Base-by-base conservation (phyloP, 768 basidiomycete species). In the Boletus rubropictus region DNA sequence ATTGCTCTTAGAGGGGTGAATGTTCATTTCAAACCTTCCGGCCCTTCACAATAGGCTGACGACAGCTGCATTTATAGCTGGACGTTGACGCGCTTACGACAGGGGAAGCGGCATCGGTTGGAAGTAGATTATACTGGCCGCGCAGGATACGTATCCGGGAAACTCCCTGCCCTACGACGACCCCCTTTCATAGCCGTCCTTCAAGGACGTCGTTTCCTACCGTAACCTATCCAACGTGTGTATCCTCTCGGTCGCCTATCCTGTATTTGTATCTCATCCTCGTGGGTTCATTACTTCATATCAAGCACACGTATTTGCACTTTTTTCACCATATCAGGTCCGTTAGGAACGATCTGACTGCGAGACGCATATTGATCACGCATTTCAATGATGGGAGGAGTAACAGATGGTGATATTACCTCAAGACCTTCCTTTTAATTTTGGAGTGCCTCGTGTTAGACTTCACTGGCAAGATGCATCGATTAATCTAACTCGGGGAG, bases 111-210 rank as follows among this genome's bases (percentile, higher is more conserved):
- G 27, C 72, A 83, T 65, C 78, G 88, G 24, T 70, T 86, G 31
- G 79, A 86, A 59, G 77, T 89, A 17, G 74, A 77, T 49, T 89
- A 90, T 64, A 73, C 63, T 46, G 87, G 80, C 6, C 74, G 82
- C 51, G 82, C 84, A 15, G 87, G 82, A 39, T 77, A 70, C 51
- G 72, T 76, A 36, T 59, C 69, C 0, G 79, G 77, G 27, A 73
- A 79, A 54, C 49, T 72, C 21, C 72, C 75, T n/a, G 49, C 64
- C 44, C 64, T 60, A 20, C 71, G 72, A 27, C 71, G 70, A 15
- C 82, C 83, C 20, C 88, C 87, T 0, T 89, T 84, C 66, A 76
- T 86, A 54, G 82, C 71, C 36, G 72, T 89, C 47, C 69, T 88
- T 36, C 70, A 77, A 42, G 70, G 75, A 52, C 61, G 54, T 38